Percentiles rank a stretch among this genome's conserved stretches.
Evolutionary conservation across 2,329 filamentous ascomycete genomes (phyloP).

Genomic region (Penicillium concentricum): DNA sequence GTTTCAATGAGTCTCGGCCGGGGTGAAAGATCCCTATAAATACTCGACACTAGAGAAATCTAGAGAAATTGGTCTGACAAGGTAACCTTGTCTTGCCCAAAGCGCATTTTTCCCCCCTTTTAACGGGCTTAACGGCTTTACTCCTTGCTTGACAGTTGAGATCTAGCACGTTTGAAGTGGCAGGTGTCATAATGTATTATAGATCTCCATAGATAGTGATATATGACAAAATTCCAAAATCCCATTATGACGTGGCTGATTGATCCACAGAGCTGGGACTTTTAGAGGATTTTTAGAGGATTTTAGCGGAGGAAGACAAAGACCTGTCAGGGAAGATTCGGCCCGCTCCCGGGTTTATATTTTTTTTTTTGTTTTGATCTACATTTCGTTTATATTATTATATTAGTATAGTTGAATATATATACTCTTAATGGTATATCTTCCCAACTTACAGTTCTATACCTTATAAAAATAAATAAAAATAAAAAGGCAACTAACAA

Average conservation of each 20-base stretch:
- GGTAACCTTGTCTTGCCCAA: constrained; percentile 1
- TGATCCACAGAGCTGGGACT: constrained; percentile 6
- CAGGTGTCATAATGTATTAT: neutral
- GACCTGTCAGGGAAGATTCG: constrained; percentile 25
- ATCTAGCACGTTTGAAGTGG: neutral
- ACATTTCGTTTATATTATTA: neutral
- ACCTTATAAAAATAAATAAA: too few species aligned
- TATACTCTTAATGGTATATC: too few species aligned
- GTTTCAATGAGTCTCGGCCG: neutral
- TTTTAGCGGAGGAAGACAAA: constrained; percentile 10
- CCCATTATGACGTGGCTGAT: constrained; percentile 1
- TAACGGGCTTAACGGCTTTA: neutral
- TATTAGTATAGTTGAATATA: neutral
- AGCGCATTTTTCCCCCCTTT: neutral
- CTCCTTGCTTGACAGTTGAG: neutral
- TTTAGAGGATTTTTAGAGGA: neutral
- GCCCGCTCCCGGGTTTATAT: constrained; percentile 24
- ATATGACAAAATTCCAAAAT: too few species aligned
- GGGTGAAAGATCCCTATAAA: neutral
- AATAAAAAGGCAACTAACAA: constrained; percentile 22
- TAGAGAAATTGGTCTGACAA: neutral
- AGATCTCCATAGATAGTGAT: neutral
- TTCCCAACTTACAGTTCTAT: too few species aligned
- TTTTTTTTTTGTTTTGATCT: constrained; percentile 5
- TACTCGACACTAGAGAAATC: neutral